Conservation (phyloP, 1,284 basidiomycete genomes). For the Cystobasidium sp. region DNA sequence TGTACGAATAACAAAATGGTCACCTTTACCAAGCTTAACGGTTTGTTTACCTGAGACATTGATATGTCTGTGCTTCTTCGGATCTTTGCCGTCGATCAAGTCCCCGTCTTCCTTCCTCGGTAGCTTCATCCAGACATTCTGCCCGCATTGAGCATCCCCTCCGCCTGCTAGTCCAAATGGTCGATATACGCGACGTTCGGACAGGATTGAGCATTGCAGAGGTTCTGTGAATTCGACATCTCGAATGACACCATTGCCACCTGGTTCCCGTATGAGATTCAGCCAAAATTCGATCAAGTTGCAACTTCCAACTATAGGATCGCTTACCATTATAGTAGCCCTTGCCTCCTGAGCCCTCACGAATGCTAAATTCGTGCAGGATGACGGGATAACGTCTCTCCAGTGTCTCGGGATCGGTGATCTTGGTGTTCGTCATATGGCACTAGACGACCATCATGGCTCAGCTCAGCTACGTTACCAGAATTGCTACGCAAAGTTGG, state of each 20-base stretch:
- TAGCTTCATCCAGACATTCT: constrained; percentile 88
- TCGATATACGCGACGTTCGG: constrained; percentile 79
- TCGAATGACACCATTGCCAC: constrained; percentile 85
- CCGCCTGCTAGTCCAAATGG: constrained; percentile 93
- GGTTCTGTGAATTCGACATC: constrained; percentile 80
- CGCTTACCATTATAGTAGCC: constrained; percentile 40
- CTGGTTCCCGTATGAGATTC: constrained; percentile 61
- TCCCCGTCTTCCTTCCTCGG: constrained; percentile 68
- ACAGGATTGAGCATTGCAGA: constrained; percentile 29
- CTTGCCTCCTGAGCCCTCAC: constrained; percentile 48
- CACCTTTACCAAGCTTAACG: constrained; percentile 81
- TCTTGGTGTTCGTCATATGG: constrained; percentile 59
- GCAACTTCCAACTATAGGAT: neutral
- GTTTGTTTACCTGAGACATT: constrained; percentile 93
- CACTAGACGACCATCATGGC: constrained; percentile 50
- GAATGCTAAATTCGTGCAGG: constrained; percentile 57
- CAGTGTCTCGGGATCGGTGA: constrained; percentile 59
- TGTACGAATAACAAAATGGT: constrained; percentile 79
- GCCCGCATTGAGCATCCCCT: constrained; percentile 71
- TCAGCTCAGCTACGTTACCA: no score
- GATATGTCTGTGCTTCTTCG: constrained; percentile 64
- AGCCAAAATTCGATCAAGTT: no score
- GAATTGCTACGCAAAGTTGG: neutral
- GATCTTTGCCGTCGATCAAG: constrained; percentile 40
- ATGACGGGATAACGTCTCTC: constrained; percentile 59